phyloP scores from a whole-genome alignment of 2,329 filamentous ascomycete genomes.

The Phialemonium atrogriseum region DNA sequence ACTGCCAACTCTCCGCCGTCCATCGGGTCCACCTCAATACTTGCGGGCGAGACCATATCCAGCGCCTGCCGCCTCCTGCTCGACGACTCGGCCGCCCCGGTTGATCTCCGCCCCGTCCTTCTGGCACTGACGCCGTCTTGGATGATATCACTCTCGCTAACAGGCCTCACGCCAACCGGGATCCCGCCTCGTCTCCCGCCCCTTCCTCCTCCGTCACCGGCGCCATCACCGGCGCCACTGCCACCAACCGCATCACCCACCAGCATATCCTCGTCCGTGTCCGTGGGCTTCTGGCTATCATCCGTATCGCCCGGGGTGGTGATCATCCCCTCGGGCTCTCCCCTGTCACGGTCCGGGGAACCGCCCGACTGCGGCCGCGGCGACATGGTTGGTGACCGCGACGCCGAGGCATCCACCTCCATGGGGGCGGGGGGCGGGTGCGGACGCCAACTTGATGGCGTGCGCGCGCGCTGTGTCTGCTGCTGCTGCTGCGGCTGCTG shows the following conservation, averaged over 20 bases:
- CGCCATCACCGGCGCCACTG: too few relatives aligned
- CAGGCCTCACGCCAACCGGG: too few relatives aligned
- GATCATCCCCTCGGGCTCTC: constrained; percentile 10
- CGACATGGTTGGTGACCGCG: constrained; percentile 34
- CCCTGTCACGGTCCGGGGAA: constrained; percentile 8
- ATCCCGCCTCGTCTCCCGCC: too few relatives aligned
- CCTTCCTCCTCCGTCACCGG: too few relatives aligned
- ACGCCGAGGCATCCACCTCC: constrained; percentile 17
- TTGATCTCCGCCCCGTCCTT: constrained; percentile 1
- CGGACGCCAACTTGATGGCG: constrained; percentile 16
- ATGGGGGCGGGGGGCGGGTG: constrained; percentile 6
- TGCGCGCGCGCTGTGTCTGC: background rate
- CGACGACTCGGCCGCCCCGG: constrained; percentile 3
- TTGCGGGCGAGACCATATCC: too few relatives aligned
- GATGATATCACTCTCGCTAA: constrained; percentile 1
- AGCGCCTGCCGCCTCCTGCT: background rate
- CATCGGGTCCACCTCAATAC: constrained; percentile 22
- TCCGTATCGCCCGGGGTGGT: constrained; percentile 7
- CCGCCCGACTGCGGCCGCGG: constrained; percentile 27
- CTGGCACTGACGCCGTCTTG: background rate
- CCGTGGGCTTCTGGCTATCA: constrained; percentile 18
- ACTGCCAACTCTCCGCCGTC: constrained; percentile 23
- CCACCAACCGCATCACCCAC: too few relatives aligned
- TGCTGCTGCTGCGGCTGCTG: constrained; percentile 3
- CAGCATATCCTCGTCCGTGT: constrained; percentile 14